These are phyloP conservation scores for Fusarium protoensiforme DNA, from an alignment of 2,329 filamentous ascomycete genomes.

Conservation along the genomic window DNA sequence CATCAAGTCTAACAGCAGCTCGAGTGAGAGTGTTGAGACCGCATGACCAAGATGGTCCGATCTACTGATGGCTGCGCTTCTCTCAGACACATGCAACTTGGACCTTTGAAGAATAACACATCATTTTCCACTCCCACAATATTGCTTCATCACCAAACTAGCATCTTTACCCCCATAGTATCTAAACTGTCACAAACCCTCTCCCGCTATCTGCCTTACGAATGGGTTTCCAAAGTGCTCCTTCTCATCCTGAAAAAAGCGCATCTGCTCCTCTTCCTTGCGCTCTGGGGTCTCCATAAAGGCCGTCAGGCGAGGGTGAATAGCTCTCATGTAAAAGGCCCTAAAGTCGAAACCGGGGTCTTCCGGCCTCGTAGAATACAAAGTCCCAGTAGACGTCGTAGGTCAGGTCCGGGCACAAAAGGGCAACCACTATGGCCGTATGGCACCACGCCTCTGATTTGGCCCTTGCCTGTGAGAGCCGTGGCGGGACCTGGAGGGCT, in stretches of 20 bases:
- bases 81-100: too few relatives aligned
- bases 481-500: neutral
- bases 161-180: too few relatives aligned
- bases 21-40: neutral
- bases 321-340: neutral
- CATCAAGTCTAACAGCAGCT: neutral
- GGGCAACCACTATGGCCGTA: neutral
- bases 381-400: slow-evolving; percentile 1
- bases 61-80: too few relatives aligned
- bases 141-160: too few relatives aligned
- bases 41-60: neutral
- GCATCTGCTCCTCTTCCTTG: slow-evolving; percentile 1
- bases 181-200: too few relatives aligned
- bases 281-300: neutral
- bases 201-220: too few relatives aligned
- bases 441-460: neutral
- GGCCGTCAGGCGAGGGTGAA: neutral
- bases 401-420: neutral
- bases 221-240: neutral
- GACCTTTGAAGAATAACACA: too few relatives aligned
- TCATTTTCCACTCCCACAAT: too few relatives aligned
- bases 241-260: slow-evolving; percentile 1
- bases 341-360: neutral
- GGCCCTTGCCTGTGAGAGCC: neutral
- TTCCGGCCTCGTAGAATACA: neutral